A percentile compares a stretch with the other conserved stretches of the same genome.
These are phyloP conservation scores for Talaromyces sp. DNA, from an alignment of 2,329 filamentous ascomycete species.

Conservation along the genomic window DNA sequence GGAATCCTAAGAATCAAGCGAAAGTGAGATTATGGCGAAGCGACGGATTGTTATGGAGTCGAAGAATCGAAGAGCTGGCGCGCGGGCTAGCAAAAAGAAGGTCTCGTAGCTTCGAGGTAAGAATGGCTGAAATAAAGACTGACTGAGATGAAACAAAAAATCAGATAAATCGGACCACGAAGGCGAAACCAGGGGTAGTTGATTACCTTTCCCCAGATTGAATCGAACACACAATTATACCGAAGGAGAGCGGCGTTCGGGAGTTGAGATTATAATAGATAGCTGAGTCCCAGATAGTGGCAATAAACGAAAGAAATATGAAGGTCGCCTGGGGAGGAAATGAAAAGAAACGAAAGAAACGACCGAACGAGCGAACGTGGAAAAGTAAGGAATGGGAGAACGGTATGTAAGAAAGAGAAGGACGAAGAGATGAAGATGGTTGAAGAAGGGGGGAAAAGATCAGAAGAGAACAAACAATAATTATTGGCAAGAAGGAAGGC, in stretches of 20 bases:
- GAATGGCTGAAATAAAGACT: slow-evolving; percentile 1
- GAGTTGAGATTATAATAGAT: slow-evolving; percentile 11
- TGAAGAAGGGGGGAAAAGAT: slow-evolving; percentile 16
- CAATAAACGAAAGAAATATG: slow-evolving; percentile 8
- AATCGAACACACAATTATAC: slow-evolving; percentile 15
- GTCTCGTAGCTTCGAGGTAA: slow-evolving; percentile 5
- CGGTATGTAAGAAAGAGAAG: slow-evolving; percentile 13
- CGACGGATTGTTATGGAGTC: slow-evolving; percentile 7
- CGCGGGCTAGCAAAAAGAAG: slow-evolving; percentile 1
- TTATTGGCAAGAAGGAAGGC: background rate
- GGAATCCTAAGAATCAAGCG: background rate
- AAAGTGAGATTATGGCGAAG: slow-evolving; percentile 3
- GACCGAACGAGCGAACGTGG: slow-evolving; percentile 22
- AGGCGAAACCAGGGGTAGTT: background rate
- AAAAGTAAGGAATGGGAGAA: slow-evolving; percentile 24
- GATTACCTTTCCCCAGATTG: slow-evolving; percentile 10
- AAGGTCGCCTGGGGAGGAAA: slow-evolving; percentile 17
- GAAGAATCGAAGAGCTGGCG: slow-evolving; percentile 8
- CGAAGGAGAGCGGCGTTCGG: slow-evolving; percentile 19
- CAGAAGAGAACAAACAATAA: slow-evolving; percentile 7
- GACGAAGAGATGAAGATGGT: slow-evolving; percentile 19
- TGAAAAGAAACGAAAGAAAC: slow-evolving; percentile 22
- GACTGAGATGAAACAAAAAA: background rate
- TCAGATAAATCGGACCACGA: background rate
- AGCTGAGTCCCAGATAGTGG: background rate